Base-by-base conservation (phyloP, 116 monocot species). In the Iris pallida region DNA sequence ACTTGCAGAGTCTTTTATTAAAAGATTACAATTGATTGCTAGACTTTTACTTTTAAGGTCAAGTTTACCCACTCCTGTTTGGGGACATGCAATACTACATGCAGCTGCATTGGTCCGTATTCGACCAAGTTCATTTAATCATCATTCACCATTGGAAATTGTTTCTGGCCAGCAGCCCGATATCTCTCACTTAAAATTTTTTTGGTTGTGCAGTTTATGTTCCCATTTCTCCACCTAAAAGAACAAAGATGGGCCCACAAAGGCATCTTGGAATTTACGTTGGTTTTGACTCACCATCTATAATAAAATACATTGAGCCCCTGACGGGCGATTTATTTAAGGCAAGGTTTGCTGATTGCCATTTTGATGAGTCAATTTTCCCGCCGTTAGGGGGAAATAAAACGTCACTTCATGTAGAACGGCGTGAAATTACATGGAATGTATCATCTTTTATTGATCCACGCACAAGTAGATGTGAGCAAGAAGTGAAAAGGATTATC, bases 351-450 rank as follows among this genome's bases (percentile, higher is more conserved):
- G 49, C 49, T 2, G 2, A 51, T 51, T 51, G 2, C 13, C 12
- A 49, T 4, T 51, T 51, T 51, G 5, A 51, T 62, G 11, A 62
- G 44, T 44, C 3, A 10, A 15, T 62, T 44, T 64, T 64, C 4
- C 17, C 64, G 16, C 17, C 48, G 6, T 64, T 64, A 64, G 64
- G 3, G n/a, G 47, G 64, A 64, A 47, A 17, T 1, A 19, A 64
- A 18, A 4, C 13, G 0, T 9, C 8, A 5, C 18, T 18, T 54
- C 43, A 9, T 10, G 63, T 45, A 48, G 19, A 45, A 45, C 44
- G 62, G 7, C 62, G 44, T 62, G 62, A 62, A 30, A 30, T 30
- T 30, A 30, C 30, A 30, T 30, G 30, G 30, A 30, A 30, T 30
- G 30, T 30, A 30, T 3, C 30, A 30, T 30, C 30, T 30, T 30